Conservation (phyloP, 73 alveolate genomes). For the Paramecium bursaria region DNA sequence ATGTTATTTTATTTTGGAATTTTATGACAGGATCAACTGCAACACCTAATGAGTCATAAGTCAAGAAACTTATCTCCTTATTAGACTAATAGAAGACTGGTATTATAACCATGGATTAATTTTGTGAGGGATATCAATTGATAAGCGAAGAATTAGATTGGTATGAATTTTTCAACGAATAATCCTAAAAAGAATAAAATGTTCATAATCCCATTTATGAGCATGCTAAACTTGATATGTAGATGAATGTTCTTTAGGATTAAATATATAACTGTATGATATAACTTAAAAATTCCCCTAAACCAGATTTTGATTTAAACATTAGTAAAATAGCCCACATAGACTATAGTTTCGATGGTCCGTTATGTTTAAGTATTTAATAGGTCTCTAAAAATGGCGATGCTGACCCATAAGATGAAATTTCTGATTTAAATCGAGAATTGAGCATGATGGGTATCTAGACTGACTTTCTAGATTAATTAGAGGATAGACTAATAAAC, state of each 20-base stretch:
- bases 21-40: conserved; percentile 2
- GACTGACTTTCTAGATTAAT: conserved; percentile 14
- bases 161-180: conserved; percentile 50
- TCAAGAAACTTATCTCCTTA: not conserved
- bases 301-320: conserved; percentile 11
- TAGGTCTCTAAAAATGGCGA: conserved; percentile 26
- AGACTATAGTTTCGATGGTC: conserved; percentile 33
- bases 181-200: no score
- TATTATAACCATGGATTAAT: not conserved
- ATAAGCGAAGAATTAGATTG: conserved; percentile 31
- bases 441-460: not conserved
- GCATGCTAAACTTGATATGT: not conserved
- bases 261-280: conserved; percentile 29
- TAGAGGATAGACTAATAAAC: not conserved
- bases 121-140: not conserved
- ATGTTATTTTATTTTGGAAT: conserved; percentile 40
- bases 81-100: conserved; percentile 25
- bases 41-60: not conserved
- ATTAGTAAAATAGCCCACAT: not conserved
- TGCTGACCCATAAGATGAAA: conserved; percentile 27
- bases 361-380: conserved; percentile 18
- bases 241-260: conserved; percentile 22
- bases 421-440: conserved; percentile 12
- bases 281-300: no score
- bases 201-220: no score